Conservation (phyloP, 2,329 filamentous ascomycete genomes). For the Nemania bipapillata region DNA sequence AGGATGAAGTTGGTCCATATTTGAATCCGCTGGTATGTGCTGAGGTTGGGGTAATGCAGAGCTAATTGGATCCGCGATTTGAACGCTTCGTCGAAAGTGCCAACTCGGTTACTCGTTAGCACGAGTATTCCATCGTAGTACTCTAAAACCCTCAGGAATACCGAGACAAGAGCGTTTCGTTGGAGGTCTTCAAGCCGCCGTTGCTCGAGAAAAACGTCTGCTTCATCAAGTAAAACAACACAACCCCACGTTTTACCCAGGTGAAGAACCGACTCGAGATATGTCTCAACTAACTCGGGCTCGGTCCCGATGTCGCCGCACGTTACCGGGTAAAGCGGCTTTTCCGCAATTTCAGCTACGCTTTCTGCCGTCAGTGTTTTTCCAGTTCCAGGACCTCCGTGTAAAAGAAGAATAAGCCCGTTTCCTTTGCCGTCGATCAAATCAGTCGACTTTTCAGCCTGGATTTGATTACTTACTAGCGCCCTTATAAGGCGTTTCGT, state of each 20-base stretch:
- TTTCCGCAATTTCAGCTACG: slow-evolving; percentile 53
- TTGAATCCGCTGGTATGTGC: neutral
- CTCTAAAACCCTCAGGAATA: slow-evolving; percentile 43
- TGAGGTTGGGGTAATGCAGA: neutral
- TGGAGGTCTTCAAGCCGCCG: slow-evolving; percentile 50
- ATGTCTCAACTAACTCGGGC: slow-evolving; percentile 49
- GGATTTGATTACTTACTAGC: slow-evolving; percentile 9
- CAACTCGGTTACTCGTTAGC: slow-evolving; percentile 6
- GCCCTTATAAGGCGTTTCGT: slow-evolving; percentile 14
- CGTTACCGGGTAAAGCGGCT: slow-evolving; percentile 53
- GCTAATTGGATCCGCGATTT: slow-evolving; percentile 17
- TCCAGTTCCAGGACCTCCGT: neutral
- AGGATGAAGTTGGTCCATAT: slow-evolving; percentile 39
- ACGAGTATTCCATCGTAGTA: slow-evolving; percentile 18
- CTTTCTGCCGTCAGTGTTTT: slow-evolving; percentile 29
- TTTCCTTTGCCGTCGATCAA: slow-evolving; percentile 35
- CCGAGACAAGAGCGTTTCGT: slow-evolving; percentile 54
- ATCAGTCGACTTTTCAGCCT: slow-evolving; percentile 4
- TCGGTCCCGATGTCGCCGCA: slow-evolving; percentile 54
- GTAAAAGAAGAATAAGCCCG: slow-evolving; percentile 37
- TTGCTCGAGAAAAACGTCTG: slow-evolving; percentile 43
- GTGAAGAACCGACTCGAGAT: slow-evolving; percentile 49
- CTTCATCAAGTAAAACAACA: slow-evolving; percentile 40
- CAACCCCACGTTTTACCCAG: slow-evolving; percentile 53
- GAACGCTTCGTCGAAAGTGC: slow-evolving; percentile 12